Percentiles rank a stretch among this genome's conserved stretches.
Conservation (phyloP, 2,329 filamentous ascomycete genomes). For the Penicillium expansum region DNA sequence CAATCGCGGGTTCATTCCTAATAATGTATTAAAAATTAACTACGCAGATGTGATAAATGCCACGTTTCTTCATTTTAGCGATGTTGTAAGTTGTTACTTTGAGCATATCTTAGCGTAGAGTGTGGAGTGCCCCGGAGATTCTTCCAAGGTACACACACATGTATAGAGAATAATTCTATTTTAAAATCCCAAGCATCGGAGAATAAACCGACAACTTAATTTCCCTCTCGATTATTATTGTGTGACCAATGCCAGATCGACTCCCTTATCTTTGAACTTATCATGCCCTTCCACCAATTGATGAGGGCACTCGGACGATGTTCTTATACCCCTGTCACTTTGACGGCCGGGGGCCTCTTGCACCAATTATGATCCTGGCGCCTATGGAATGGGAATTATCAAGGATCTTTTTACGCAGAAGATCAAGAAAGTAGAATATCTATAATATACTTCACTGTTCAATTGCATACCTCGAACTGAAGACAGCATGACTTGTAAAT, state of each 20-base stretch:
- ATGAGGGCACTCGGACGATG: neutral
- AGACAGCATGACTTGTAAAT: neutral
- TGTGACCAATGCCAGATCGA: neutral
- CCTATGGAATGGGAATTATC: neutral
- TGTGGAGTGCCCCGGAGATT: too few species aligned
- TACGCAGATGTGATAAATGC: too few species aligned
- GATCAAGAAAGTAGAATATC: neutral
- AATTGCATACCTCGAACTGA: neutral
- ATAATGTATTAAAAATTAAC: too few species aligned
- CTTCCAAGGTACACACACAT: too few species aligned
- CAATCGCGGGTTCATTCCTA: too few species aligned
- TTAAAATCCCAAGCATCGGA: too few species aligned
- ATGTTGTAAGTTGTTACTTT: too few species aligned
- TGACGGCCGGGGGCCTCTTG: neutral
- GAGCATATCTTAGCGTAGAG: too few species aligned
- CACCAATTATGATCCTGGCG: neutral
- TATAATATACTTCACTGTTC: neutral
- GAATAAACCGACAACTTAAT: too few species aligned
- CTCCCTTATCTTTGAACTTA: neutral
- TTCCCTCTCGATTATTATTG: too few species aligned
- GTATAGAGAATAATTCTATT: too few species aligned
- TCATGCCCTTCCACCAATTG: neutral
- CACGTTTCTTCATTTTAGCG: too few species aligned
- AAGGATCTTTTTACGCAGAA: neutral
- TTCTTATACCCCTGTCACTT: neutral